Base-by-base conservation (phyloP, 306 rosid genomes). In the Lithocarpus polystachyus region DNA sequence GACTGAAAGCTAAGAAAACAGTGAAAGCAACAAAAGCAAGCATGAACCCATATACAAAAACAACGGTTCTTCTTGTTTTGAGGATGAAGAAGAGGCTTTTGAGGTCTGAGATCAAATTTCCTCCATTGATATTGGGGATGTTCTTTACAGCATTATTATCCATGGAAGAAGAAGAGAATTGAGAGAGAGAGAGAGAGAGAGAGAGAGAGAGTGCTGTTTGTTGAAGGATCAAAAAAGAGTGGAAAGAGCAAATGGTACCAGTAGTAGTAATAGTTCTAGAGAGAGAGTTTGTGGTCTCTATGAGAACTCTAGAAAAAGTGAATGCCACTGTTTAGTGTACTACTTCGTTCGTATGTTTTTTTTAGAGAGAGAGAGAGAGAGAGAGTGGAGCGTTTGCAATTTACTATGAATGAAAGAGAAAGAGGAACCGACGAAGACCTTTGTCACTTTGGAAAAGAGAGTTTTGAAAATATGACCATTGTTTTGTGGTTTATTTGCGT, bases 141-240 rank as follows among this genome's bases (percentile, higher is more conserved):
- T 88, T 84, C 89, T 95, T 95, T 10, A 89, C 74, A 59, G 90
- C 80, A 75, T 91, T 97, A 18, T 97, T 96, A 11, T 97, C 94
- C 99, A 93, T 93, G 88, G 84, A 51, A 18, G 56, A 43, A 48
- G 15, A 18, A 67, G 45, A 35, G 18, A 51, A 59, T 10, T 43
- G 45, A 78, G 53, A 20, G 73, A 57, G 12, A 28, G 11, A 12
- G 20, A 28, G 26, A 33, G 72, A 28, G 26, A 33, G 72, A 28
- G 26, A 61, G 13, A 68, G 56, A 11, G 45, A 4, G 71, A 23
- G 17, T 0, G 53, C 4, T 1, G 0, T 1, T 0, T 12, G 15
- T 3, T 12, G 1, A 48, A 48, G 15, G 53, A 48, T 48, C 1
- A 2, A 48, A 12, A 48, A 48, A 12, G n/a, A 48, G 53, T 48